phyloP scores from a whole-genome alignment of 371 early-diverging fungal genomes.

The Mucor racemosus region DNA sequence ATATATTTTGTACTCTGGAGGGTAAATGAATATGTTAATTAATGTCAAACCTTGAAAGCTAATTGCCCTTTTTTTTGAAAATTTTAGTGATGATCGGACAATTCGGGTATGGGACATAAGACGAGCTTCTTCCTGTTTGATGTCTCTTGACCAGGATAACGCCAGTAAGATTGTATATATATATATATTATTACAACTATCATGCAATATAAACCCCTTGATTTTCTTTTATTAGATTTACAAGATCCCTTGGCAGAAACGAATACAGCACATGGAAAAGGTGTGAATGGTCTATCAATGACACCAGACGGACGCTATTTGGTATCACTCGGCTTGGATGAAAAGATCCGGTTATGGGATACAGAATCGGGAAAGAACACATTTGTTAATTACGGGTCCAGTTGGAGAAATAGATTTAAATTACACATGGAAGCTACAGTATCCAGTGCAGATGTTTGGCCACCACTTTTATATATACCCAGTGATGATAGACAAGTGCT shows the following conservation, averaged over 20 bases:
- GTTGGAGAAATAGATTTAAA: constrained; percentile 58
- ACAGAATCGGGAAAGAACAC: constrained; percentile 68
- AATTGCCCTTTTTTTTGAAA: not conserved
- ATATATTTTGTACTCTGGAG: constrained; percentile 80
- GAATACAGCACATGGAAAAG: constrained; percentile 67
- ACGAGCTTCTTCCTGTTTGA: constrained; percentile 64
- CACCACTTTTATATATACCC: constrained; percentile 62
- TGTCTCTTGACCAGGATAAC: constrained; percentile 67
- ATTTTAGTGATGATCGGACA: constrained; percentile 62
- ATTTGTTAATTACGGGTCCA: constrained; percentile 68
- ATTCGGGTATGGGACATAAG: constrained; percentile 86
- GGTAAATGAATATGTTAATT: constrained; percentile 45
- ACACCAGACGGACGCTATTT: constrained; percentile 68
- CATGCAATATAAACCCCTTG: not conserved
- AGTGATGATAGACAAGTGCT: constrained; percentile 62
- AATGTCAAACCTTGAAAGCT: not conserved
- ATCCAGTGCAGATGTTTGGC: constrained; percentile 52
- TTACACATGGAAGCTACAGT: constrained; percentile 51
- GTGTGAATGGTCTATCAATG: constrained; percentile 75
- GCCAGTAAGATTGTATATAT: constrained; percentile 32
- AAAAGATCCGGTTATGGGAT: constrained; percentile 83
- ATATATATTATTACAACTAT: not conserved
- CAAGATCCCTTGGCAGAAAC: constrained; percentile 52
- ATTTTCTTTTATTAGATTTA: constrained; percentile 12
- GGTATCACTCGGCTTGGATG: constrained; percentile 74